Conservation (phyloP, 192 early-diverging fungal species). For the Diversispora eburnea region DNA sequence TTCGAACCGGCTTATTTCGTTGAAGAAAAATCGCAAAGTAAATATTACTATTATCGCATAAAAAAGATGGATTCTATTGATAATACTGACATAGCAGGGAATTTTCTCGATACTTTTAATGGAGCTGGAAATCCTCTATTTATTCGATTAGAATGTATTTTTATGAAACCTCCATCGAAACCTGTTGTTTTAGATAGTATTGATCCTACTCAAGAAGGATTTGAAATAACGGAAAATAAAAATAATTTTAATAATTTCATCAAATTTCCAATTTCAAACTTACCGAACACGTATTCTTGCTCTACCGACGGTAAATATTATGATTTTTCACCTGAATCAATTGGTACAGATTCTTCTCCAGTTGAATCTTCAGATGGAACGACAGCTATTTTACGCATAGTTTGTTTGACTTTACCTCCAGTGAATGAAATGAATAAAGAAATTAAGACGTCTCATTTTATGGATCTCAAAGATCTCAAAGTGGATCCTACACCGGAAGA, state of each 20-base stretch:
- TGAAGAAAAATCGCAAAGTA: conserved; percentile 39
- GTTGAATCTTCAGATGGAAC: conserved; percentile 68
- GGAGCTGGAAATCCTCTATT: conserved; percentile 71
- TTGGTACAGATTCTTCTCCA: conserved; percentile 61
- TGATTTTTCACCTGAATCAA: conserved; percentile 57
- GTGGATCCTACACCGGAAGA: too few relatives aligned
- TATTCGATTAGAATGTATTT: conserved; percentile 62
- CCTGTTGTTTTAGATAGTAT: conserved; percentile 38
- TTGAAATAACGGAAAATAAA: not conserved
- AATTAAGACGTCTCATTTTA: too few relatives aligned
- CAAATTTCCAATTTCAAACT: conserved; percentile 49
- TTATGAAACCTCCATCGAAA: conserved; percentile 46
- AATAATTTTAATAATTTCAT: conserved; percentile 12
- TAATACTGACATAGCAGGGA: conserved; percentile 38
- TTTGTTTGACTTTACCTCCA: conserved; percentile 60
- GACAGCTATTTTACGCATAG: conserved; percentile 59
- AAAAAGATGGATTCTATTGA: conserved; percentile 39
- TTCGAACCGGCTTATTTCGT: conserved; percentile 54
- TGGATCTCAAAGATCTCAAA: conserved; percentile 28
- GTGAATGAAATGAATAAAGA: conserved; percentile 27
- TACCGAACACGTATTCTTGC: conserved; percentile 61
- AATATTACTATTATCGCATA: conserved; percentile 69
- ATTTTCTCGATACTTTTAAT: conserved; percentile 45
- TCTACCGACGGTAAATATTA: conserved; percentile 26
- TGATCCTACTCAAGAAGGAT: conserved; percentile 7